These are phyloP conservation scores for Yarrowia deformans DNA, from an alignment of 805 yeast genomes.

Conservation along the genomic window DNA sequence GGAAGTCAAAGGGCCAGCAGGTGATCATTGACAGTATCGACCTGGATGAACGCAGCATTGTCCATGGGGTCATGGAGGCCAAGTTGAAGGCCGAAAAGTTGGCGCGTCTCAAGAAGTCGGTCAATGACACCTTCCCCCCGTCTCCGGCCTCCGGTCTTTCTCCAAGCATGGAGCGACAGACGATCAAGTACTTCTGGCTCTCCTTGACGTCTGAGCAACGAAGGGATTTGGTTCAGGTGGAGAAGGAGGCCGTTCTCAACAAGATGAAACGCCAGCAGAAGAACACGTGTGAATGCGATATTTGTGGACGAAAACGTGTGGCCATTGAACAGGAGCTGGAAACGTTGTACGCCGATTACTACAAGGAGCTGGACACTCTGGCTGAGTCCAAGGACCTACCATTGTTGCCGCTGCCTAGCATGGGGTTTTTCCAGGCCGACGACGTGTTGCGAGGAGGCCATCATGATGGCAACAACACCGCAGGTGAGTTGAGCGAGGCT, in stretches of 20 bases:
- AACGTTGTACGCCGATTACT: conserved; percentile 71
- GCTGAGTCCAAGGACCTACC: conserved; percentile 20
- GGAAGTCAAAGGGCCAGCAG: conserved; percentile 47
- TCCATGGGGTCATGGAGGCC: conserved; percentile 31
- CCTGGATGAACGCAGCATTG: conserved; percentile 31
- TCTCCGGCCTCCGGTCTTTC: conserved; percentile 52
- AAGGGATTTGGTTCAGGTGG: conserved; percentile 66
- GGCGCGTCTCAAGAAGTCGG: conserved; percentile 5
- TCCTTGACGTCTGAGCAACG: conserved; percentile 67
- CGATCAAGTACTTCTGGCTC: conserved; percentile 69
- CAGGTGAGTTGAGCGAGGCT: not conserved
- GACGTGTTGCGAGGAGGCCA: conserved; percentile 6
- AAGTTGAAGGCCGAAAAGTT: conserved; percentile 24
- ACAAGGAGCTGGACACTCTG: conserved; percentile 56
- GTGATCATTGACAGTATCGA: conserved; percentile 24
- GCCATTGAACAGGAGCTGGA: conserved; percentile 81
- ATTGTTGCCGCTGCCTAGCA: conserved; percentile 9
- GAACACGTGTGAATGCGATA: conserved; percentile 70
- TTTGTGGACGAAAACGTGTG: conserved; percentile 76
- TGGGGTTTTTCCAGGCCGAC: conserved; percentile 9
- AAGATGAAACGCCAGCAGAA: conserved; percentile 67
- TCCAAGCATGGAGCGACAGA: conserved; percentile 59
- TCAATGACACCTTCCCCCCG: conserved; percentile 16
- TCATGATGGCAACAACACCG: not conserved
- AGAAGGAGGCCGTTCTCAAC: conserved; percentile 71